phyloP scores from a whole-genome alignment of 345 rosid genomes.

The Salix koriyanagi region DNA sequence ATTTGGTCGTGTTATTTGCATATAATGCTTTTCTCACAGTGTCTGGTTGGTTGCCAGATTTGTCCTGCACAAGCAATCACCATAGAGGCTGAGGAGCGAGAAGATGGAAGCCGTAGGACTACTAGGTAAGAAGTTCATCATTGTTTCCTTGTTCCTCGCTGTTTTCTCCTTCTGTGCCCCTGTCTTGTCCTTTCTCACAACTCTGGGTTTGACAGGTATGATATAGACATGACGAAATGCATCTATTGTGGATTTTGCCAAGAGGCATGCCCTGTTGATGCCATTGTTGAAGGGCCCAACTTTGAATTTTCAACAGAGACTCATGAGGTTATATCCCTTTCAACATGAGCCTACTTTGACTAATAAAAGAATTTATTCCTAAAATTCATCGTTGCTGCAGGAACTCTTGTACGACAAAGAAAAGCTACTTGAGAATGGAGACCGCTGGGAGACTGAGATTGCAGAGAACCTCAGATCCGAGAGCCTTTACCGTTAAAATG shows the following conservation, averaged over 20 bases:
- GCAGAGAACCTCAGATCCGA: constrained; percentile 96
- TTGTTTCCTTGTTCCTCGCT: not conserved
- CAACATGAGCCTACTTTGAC: not conserved
- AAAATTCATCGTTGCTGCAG: constrained; percentile 32
- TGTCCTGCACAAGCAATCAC: constrained; percentile 99
- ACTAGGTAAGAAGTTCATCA: constrained; percentile 52
- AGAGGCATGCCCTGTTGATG: constrained; percentile 99
- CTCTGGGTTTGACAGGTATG: constrained; percentile 49
- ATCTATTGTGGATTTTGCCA: constrained; percentile 98
- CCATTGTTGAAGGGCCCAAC: constrained; percentile 97
- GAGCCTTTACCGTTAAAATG: constrained; percentile 76
- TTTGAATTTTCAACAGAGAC: constrained; percentile 96
- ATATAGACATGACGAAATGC: constrained; percentile 96
- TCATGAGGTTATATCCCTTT: constrained; percentile 62
- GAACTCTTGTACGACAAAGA: constrained; percentile 93
- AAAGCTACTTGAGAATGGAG: constrained; percentile 94
- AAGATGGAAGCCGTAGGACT: constrained; percentile 98
- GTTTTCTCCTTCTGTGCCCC: not conserved
- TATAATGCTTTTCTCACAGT: constrained; percentile 6
- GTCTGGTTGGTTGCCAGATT: constrained; percentile 42
- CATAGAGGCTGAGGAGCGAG: constrained; percentile 95
- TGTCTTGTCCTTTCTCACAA: not conserved
- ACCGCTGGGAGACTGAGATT: constrained; percentile 95
- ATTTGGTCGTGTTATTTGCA: not conserved
- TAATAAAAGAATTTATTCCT: not conserved